Conservation (phyloP, 495 filamentous ascomycete species). For the Penicillium antarcticum region DNA sequence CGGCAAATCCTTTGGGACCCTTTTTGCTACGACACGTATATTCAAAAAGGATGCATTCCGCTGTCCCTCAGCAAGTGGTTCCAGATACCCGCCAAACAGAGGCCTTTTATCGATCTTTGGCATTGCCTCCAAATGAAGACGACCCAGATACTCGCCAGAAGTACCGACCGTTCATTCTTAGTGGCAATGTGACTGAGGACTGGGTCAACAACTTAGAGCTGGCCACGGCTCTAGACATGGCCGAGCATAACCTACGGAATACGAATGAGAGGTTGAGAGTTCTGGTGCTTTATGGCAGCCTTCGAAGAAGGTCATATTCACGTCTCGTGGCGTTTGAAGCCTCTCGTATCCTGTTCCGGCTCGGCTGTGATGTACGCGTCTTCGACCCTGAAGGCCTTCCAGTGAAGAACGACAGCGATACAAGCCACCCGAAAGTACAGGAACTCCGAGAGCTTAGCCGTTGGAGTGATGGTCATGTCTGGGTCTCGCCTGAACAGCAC, state of each 20-base stretch:
- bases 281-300: conserved; percentile 61
- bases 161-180: conserved; percentile 59
- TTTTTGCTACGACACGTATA: neutral
- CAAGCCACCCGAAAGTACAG: conserved; percentile 60
- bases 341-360: conserved; percentile 58
- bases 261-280: conserved; percentile 53
- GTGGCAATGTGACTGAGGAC: conserved; percentile 35
- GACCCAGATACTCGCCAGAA: conserved; percentile 40
- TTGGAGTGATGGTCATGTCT: conserved; percentile 71
- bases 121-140: conserved; percentile 46
- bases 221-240: conserved; percentile 50
- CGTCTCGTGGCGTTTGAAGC: conserved; percentile 59
- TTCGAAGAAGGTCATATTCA: conserved; percentile 60
- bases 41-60: conserved; percentile 5
- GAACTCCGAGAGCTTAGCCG: conserved; percentile 59
- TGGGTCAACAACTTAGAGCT: conserved; percentile 59
- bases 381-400: conserved; percentile 61
- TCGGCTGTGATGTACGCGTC: conserved; percentile 66
- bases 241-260: conserved; percentile 38
- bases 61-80: conserved; percentile 6
- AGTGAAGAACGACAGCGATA: conserved; percentile 59
- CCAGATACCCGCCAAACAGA: neutral
- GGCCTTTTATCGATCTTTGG: conserved; percentile 28
- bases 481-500: conserved; percentile 69
- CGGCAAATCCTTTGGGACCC: neutral